Base-by-base conservation (phyloP, 108 stramenopile species). In the Nitzschia sp. region DNA sequence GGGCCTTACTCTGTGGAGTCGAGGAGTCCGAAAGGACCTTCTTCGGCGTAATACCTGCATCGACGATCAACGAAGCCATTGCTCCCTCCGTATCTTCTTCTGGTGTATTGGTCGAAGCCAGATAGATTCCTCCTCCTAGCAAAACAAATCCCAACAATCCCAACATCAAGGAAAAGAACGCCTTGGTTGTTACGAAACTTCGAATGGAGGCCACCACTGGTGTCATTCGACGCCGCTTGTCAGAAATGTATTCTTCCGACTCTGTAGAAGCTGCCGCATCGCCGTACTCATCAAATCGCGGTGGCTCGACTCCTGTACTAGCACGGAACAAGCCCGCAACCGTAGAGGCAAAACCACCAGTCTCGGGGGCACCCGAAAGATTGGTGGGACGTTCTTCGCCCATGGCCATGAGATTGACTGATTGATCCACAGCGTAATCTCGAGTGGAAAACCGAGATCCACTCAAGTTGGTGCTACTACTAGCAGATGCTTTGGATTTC, bases 391-490 rank as follows among this genome's bases (percentile, higher is more conserved):
- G 53, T 26, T 38, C 48, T 17, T 53, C 55, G 17, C 72, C 64
- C 45, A 71, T 53, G 46, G 54, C 66, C 73, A 75, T 75, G 54
- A 75, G 73, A 55, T 75, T 75, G 34, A 68, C 66, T 4, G 73
- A 75, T 34, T 75, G 73, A 30, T 75, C 73, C 3, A 75, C 73
- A 9, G 58, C 29, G 52, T 35, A 75, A 55, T 75, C 73, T 6
- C 73, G 73, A 33, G 66, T 68, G 41, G 73, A 75, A 45, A 75
- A 75, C 3, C 61, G 48, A 9, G 53, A 16, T 9, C 28, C 29
- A 45, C 54, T 68, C 8, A 56, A 19, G 3, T 47, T 68, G 32
- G 44, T 54, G 22, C 54, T 13, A n/a, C n/a, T n/a, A n/a, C n/a
- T n/a, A n/a, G n/a, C n/a, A n/a, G n/a, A n/a, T 50, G 46, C 63